Evolutionary conservation across 768 basidiomycete genomes (phyloP).

Genomic region (Hebeloma cylindrosporum): DNA sequence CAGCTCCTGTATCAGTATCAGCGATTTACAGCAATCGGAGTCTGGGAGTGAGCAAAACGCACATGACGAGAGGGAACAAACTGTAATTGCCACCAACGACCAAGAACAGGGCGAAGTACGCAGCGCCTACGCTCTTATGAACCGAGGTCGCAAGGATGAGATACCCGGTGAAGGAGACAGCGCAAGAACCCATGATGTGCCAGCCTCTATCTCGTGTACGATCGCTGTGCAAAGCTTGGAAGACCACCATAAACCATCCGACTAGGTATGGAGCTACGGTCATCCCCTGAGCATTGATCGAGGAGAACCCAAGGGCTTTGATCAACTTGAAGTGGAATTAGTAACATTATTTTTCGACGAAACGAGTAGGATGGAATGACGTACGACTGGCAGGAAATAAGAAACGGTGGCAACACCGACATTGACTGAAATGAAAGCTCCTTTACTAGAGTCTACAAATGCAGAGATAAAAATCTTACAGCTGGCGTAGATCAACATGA

Average conservation of each 20-base stretch:
- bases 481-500: conserved; percentile 52
- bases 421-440: conserved; percentile 40
- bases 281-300: conserved; percentile 57
- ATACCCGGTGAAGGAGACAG: conserved; percentile 50
- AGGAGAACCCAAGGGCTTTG: conserved; percentile 53
- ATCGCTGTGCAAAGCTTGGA: conserved; percentile 57
- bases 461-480: conserved; percentile 35
- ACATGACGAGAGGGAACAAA: conserved; percentile 60
- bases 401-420: conserved; percentile 56
- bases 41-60: conserved; percentile 15
- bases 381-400: conserved; percentile 55
- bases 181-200: conserved; percentile 52
- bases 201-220: conserved; percentile 52
- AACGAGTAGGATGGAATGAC: conserved; percentile 6
- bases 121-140: conserved; percentile 50
- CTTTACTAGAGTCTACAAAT: background rate
- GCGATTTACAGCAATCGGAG: background rate
- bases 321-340: conserved; percentile 39
- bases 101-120: conserved; percentile 58
- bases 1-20: conserved; percentile 56
- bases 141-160: conserved; percentile 52
- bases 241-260: conserved; percentile 55
- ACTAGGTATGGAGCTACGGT: conserved; percentile 58
- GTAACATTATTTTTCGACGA: background rate
- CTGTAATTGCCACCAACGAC: conserved; percentile 56